Evolutionary conservation across 306 rosid genomes (phyloP).

Genomic region (Hylodesmum podocarpum): DNA sequence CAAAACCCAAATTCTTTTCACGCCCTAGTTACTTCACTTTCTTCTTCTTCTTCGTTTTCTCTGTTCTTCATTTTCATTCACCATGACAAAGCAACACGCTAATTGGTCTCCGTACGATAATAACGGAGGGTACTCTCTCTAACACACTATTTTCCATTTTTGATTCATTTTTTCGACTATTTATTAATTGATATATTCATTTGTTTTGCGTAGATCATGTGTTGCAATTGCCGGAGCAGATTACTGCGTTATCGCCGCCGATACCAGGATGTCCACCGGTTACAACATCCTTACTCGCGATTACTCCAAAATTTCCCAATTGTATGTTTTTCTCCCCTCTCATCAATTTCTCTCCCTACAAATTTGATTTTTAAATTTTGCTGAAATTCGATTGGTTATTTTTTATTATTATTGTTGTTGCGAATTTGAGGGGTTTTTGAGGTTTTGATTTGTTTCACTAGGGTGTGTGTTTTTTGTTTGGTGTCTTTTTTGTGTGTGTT

Average conservation of each 20-base stretch:
- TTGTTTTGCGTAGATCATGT: slow-evolving; percentile 52
- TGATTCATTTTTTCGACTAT: background rate
- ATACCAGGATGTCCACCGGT: slow-evolving; percentile 94
- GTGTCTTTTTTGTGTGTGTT: background rate
- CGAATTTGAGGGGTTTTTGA: background rate
- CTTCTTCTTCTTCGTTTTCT: background rate
- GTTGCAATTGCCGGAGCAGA: slow-evolving; percentile 97
- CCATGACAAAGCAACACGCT: slow-evolving; percentile 82
- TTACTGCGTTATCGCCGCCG: slow-evolving; percentile 91
- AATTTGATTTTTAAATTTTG: background rate
- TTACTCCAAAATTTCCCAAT: slow-evolving; percentile 78
- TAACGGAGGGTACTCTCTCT: slow-evolving; percentile 77
- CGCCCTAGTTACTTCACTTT: slow-evolving; percentile 34
- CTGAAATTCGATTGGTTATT: background rate
- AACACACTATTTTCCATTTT: background rate
- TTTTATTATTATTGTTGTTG: background rate
- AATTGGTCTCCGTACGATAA: slow-evolving; percentile 97
- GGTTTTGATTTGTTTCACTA: background rate
- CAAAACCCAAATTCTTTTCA: background rate
- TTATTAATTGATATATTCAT: too few species aligned
- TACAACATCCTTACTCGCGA: slow-evolving; percentile 93
- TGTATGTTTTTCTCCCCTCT: slow-evolving; percentile 39
- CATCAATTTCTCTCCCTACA: too few species aligned
- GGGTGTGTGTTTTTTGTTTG: background rate
- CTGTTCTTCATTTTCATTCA: background rate